These are phyloP conservation scores for Cyclocybe cylindracea DNA, from an alignment of 768 basidiomycete species.

Conservation along the genomic window DNA sequence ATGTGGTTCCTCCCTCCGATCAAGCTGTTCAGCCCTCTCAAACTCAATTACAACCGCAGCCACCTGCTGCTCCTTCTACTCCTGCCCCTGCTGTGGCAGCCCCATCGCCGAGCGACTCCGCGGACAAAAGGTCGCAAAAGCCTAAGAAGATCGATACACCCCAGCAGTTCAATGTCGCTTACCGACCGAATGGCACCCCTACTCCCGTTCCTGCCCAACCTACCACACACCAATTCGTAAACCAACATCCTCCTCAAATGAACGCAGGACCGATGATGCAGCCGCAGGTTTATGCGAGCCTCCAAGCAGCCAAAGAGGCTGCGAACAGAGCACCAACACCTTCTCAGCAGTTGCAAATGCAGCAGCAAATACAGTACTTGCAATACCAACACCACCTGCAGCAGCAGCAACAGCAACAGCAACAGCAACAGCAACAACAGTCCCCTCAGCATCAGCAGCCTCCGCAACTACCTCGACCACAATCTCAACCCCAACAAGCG, in stretches of 20 bases:
- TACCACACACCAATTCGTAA: conserved; percentile 33
- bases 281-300: conserved; percentile 34
- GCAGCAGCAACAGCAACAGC: conserved; percentile 13
- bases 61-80: conserved; percentile 28
- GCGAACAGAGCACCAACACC: conserved; percentile 38
- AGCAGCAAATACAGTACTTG: conserved; percentile 14
- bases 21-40: conserved; percentile 19
- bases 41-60: conserved; percentile 17
- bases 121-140: conserved; percentile 24
- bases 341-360: conserved; percentile 21
- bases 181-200: conserved; percentile 31
- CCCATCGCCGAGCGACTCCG: conserved; percentile 30
- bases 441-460: conserved; percentile 8
- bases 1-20: conserved; percentile 20
- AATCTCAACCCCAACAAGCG: conserved; percentile 18
- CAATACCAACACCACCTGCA: conserved; percentile 13
- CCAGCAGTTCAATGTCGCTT: conserved; percentile 25
- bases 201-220: conserved; percentile 34
- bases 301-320: conserved; percentile 37
- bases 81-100: conserved; percentile 29
- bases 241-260: conserved; percentile 31
- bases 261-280: conserved; percentile 32
- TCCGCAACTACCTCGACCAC: conserved; percentile 11
- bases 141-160: conserved; percentile 25
- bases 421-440: conserved; percentile 3